Conservation (phyloP, 805 yeast genomes). For the Lachancea nothofagi region DNA sequence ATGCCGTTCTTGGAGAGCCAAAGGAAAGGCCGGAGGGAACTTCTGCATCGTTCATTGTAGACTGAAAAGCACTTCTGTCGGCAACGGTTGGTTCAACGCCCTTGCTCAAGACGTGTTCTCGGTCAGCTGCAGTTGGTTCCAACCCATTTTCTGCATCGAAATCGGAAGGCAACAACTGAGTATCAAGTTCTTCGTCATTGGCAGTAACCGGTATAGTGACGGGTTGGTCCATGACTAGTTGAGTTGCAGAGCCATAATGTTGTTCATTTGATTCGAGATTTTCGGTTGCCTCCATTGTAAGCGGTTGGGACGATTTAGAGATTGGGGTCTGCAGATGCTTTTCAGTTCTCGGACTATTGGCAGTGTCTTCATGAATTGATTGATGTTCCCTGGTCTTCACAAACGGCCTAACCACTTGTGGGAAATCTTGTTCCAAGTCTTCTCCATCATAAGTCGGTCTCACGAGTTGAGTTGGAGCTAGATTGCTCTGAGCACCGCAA, state of each 20-base stretch:
- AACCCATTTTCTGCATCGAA: not conserved
- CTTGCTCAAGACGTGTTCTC: not conserved
- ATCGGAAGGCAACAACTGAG: not conserved
- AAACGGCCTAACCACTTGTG: not conserved
- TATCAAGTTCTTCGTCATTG: not conserved
- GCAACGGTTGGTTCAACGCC: not conserved
- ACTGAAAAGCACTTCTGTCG: not conserved
- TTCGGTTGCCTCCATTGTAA: too few species aligned
- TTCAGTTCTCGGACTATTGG: too few species aligned
- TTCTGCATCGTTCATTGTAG: not conserved
- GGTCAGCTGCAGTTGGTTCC: not conserved
- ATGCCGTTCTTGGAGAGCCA: too few species aligned
- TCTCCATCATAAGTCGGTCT: slow-evolving; percentile 25
- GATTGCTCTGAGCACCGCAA: not conserved
- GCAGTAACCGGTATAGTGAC: not conserved
- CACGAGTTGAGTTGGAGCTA: slow-evolving; percentile 9
- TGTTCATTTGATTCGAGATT: not conserved
- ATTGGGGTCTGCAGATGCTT: too few species aligned
- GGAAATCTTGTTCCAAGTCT: slow-evolving; percentile 9
- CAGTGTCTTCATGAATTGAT: too few species aligned
- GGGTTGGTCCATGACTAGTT: not conserved
- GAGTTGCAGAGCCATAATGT: not conserved
- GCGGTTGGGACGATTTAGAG: too few species aligned
- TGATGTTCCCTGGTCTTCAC: too few species aligned
- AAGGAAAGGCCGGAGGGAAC: too few species aligned